A percentile compares a stretch with the other conserved stretches of the same genome.
Evolutionary conservation across 148 eudicot genomes (phyloP).

Genomic region (Dysphania ambrosioides): DNA sequence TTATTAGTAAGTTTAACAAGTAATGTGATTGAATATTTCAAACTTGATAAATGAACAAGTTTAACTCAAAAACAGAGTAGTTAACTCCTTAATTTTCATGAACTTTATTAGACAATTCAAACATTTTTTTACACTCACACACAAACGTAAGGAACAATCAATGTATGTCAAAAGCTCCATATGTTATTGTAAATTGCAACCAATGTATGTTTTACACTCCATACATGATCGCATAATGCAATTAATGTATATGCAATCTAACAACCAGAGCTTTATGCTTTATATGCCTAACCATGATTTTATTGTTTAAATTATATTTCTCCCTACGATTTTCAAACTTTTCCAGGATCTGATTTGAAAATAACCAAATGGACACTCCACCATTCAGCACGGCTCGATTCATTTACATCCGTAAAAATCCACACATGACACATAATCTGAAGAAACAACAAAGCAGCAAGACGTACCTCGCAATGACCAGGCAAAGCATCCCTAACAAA

Average conservation of each 20-base stretch:
- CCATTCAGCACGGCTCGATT: background rate
- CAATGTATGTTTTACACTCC: background rate
- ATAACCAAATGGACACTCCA: background rate
- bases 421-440: background rate
- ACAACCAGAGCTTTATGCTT: no score
- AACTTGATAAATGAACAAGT: no score
- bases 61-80: background rate
- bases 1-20: background rate
- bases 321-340: background rate
- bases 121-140: background rate
- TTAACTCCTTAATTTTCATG: background rate
- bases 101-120: background rate
- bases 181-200: no score
- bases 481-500: conserved; percentile 62
- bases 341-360: background rate
- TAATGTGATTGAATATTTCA: background rate
- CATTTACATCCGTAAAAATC: background rate
- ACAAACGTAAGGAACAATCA: background rate
- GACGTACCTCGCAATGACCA: conserved; percentile 65
- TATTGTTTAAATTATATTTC: background rate
- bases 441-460: background rate
- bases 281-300: background rate
- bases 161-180: no score
- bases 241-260: background rate
- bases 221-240: background rate